These are phyloP conservation scores for Melocanna baccifera DNA, from an alignment of 176 grass and related monocot genomes.

Conservation along the genomic window DNA sequence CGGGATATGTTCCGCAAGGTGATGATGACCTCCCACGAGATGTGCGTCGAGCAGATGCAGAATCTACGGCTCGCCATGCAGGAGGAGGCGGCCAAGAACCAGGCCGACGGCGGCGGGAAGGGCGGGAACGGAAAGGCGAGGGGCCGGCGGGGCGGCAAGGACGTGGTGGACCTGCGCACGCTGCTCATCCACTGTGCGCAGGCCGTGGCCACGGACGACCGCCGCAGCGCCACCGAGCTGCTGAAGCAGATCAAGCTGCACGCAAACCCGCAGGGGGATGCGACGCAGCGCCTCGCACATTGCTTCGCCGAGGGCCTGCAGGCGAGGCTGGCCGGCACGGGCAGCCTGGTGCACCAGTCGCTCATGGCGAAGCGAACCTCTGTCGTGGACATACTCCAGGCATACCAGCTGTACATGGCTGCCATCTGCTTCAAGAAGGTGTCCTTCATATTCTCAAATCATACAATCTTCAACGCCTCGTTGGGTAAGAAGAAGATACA, in stretches of 20 bases:
- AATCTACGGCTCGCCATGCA: conserved; percentile 57
- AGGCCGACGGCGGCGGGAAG: neutral
- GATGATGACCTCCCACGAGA: conserved; percentile 27
- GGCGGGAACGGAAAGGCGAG: conserved; percentile 25
- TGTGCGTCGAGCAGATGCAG: conserved; percentile 31
- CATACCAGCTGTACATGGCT: conserved; percentile 76
- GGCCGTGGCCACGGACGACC: conserved; percentile 62
- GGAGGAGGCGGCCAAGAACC: conserved; percentile 34
- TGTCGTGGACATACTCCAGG: conserved; percentile 41
- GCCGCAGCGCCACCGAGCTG: conserved; percentile 61
- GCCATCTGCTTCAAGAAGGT: conserved; percentile 85
- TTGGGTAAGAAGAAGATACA: conserved; percentile 61
- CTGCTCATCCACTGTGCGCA: conserved; percentile 84
- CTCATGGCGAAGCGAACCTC: conserved; percentile 64
- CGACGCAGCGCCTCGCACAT: conserved; percentile 67
- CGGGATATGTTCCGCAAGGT: conserved; percentile 57
- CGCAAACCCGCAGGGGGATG: conserved; percentile 42
- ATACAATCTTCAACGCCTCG: conserved; percentile 49
- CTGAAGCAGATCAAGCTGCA: conserved; percentile 78
- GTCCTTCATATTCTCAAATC: conserved; percentile 44
- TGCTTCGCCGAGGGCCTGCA: conserved; percentile 79
- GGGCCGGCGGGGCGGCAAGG: conserved; percentile 34
- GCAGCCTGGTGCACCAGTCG: conserved; percentile 61
- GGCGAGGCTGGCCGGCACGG: conserved; percentile 58
- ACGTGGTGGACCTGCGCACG: conserved; percentile 80